A percentile compares a stretch with the other conserved stretches of the same genome.
Conservation (phyloP, 768 basidiomycete genomes). For the Lactifluus piperatus region DNA sequence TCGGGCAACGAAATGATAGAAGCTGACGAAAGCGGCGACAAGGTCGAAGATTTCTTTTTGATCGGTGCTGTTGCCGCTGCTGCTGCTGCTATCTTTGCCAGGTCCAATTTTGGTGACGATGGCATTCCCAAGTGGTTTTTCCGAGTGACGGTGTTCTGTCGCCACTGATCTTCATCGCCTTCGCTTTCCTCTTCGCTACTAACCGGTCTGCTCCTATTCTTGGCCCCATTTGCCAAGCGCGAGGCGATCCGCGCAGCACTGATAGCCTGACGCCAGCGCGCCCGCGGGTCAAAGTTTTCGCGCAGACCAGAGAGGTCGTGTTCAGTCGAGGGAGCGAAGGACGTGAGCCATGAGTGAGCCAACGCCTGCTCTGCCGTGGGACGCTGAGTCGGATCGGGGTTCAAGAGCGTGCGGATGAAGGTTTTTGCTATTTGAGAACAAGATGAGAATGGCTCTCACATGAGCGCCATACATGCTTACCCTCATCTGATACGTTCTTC, state of each 20-base stretch:
- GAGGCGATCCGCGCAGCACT: constrained; percentile 31
- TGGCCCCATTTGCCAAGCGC: not conserved
- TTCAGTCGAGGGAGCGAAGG: constrained; percentile 53
- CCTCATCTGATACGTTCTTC: constrained; percentile 77
- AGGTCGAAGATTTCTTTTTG: not conserved
- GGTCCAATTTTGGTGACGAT: not conserved
- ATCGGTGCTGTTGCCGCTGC: not conserved
- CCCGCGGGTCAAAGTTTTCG: constrained; percentile 72
- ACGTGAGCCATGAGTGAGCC: constrained; percentile 68
- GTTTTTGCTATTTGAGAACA: constrained; percentile 51
- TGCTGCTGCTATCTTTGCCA: not conserved
- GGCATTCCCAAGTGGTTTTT: not conserved
- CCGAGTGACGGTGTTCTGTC: not conserved
- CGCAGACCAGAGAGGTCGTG: constrained; percentile 74
- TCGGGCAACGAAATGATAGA: not conserved
- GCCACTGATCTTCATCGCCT: not conserved
- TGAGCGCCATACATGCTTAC: constrained; percentile 32
- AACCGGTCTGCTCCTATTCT: not conserved
- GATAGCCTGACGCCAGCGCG: constrained; percentile 69
- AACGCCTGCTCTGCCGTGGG: constrained; percentile 69
- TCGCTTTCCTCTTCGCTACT: not conserved
- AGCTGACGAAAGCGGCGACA: not conserved
- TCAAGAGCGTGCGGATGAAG: constrained; percentile 68
- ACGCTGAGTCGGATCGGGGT: constrained; percentile 60
- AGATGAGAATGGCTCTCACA: not conserved